These are phyloP conservation scores for Fusarium chlamydosporum DNA, from an alignment of 2,329 filamentous ascomycete genomes.

Conservation along the genomic window DNA sequence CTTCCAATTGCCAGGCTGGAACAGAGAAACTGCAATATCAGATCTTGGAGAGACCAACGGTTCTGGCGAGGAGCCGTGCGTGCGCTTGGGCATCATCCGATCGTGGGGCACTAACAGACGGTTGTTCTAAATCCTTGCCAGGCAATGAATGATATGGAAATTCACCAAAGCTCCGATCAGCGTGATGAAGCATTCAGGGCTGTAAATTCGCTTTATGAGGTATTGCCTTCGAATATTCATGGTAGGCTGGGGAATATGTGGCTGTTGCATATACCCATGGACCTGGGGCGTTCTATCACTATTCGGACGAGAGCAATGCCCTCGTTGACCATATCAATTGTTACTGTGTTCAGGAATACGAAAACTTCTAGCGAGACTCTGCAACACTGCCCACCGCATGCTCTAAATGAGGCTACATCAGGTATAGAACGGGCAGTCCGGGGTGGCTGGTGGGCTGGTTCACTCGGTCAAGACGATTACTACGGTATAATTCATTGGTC, in stretches of 20 bases:
- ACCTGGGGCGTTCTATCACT: no score
- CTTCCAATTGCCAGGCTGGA: slow-evolving; percentile 13
- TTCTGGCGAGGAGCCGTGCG: slow-evolving; percentile 10
- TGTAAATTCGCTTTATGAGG: background rate
- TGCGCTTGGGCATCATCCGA: slow-evolving; percentile 2
- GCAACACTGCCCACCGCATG: background rate
- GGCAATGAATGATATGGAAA: background rate
- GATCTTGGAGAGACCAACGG: background rate
- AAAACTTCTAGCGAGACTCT: no score
- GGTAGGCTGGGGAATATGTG: background rate
- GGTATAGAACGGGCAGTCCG: background rate
- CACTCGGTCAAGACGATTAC: background rate
- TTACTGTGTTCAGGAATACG: no score
- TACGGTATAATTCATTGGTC: background rate
- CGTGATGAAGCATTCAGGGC: background rate
- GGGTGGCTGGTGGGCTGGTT: background rate
- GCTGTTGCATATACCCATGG: background rate
- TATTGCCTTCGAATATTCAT: background rate
- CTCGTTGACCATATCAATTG: no score
- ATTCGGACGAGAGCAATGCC: no score
- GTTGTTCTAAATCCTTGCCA: background rate
- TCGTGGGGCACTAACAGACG: background rate
- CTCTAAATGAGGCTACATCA: background rate
- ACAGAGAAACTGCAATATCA: slow-evolving; percentile 5
- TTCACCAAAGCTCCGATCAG: background rate